phyloP scores from a whole-genome alignment of 2,329 filamentous ascomycete species.

The Lecanicillium sp. region DNA sequence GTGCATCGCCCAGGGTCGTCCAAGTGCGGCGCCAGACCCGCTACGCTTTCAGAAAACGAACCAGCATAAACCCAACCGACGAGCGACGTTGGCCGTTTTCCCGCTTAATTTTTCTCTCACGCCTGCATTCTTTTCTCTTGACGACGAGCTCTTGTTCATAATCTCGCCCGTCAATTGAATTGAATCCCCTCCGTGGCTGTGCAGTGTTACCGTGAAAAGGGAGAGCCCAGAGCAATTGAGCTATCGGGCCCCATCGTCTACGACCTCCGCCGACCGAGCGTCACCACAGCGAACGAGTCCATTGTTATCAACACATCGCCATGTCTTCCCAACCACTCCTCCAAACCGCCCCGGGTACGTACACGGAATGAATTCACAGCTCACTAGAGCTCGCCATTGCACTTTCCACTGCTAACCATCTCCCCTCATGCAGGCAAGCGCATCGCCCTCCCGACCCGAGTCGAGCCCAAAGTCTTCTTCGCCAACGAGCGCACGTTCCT shows the following conservation, averaged over 20 bases:
- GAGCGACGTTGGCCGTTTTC: background rate
- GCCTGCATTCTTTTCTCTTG: too few species aligned
- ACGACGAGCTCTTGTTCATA: too few species aligned
- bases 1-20: constrained; percentile 15
- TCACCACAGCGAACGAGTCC: background rate
- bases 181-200: too few species aligned
- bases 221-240: too few species aligned
- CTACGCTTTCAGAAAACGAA: constrained; percentile 1
- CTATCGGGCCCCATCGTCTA: background rate
- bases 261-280: constrained; percentile 3
- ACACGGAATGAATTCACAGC: background rate
- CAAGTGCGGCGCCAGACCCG: background rate
- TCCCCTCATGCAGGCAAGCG: constrained; percentile 75
- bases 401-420: constrained; percentile 10
- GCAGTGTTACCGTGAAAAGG: too few species aligned
- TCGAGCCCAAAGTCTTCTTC: constrained; percentile 99
- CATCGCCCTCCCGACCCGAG: constrained; percentile 93
- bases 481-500: constrained; percentile 99
- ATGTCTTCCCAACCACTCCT: constrained; percentile 98
- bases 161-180: too few species aligned
- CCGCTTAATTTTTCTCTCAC: background rate
- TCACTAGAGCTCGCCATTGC: too few species aligned
- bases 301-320: constrained; percentile 18
- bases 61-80: too few species aligned
- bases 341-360: constrained; percentile 80